Evolutionary conservation across 495 filamentous ascomycete species (phyloP).

Genomic region (Aspergillus ostianus): DNA sequence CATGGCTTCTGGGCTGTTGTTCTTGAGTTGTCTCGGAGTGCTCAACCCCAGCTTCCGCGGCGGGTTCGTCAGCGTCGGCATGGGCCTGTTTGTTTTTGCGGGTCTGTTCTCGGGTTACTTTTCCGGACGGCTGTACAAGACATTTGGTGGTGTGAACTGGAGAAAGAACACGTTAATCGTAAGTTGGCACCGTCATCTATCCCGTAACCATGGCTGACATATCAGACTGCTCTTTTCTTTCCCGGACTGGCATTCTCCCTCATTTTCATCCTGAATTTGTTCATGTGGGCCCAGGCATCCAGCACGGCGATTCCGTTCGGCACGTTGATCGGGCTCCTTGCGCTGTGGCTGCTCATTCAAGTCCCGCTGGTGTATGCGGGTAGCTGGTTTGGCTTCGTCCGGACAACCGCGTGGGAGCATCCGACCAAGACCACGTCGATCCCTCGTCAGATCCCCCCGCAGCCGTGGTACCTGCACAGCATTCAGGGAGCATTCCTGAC

Average conservation of each 20-base stretch:
- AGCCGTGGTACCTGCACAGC: conserved; percentile 75
- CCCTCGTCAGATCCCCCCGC: conserved; percentile 71
- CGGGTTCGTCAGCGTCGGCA: conserved; percentile 83
- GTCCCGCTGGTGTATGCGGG: conserved; percentile 86
- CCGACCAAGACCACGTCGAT: conserved; percentile 79
- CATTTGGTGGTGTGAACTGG: conserved; percentile 79
- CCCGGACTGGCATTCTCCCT: conserved; percentile 78
- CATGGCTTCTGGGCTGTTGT: conserved; percentile 74
- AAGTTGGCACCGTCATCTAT: conserved; percentile 15
- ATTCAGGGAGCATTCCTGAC: conserved; percentile 66
- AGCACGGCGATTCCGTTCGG: conserved; percentile 88
- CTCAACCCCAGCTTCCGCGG: conserved; percentile 91
- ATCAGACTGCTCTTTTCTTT: conserved; percentile 72
- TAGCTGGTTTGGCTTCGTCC: conserved; percentile 74
- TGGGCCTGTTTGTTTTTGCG: conserved; percentile 85
- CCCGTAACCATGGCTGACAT: conserved; percentile 20
- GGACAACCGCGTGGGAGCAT: conserved; percentile 72
- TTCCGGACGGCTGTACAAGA: conserved; percentile 79
- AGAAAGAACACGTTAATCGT: conserved; percentile 74
- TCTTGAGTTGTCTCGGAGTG: conserved; percentile 78
- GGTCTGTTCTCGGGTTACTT: conserved; percentile 94
- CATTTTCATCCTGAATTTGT: conserved; percentile 84
- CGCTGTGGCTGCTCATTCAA: conserved; percentile 87
- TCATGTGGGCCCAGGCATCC: conserved; percentile 91
- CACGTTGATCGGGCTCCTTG: conserved; percentile 72